These are phyloP conservation scores for Lathyrus aphaca DNA, from an alignment of 306 rosid genomes.

Conservation along the genomic window DNA sequence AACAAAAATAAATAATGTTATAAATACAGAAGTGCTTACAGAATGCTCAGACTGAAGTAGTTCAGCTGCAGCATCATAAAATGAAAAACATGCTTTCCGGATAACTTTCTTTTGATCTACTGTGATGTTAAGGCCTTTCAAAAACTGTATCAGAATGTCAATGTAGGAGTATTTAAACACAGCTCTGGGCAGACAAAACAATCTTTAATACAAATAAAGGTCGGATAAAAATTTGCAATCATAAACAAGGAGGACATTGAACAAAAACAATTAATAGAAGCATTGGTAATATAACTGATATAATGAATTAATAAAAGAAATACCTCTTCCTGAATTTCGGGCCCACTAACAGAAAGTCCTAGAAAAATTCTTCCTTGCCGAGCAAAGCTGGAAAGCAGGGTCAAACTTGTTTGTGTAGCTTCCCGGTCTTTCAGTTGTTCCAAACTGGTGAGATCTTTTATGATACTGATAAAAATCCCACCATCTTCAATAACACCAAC, in stretches of 20 bases:
- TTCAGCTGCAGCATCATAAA: conserved; percentile 85
- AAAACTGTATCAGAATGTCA: conserved; percentile 70
- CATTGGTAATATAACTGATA: conserved; percentile 17
- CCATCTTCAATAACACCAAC: conserved; percentile 93
- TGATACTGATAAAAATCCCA: conserved; percentile 72
- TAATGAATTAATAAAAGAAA: conserved; percentile 25
- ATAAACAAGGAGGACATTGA: conserved; percentile 18
- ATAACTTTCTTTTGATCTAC: conserved; percentile 87
- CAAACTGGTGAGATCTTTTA: conserved; percentile 83
- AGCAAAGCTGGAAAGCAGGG: conserved; percentile 98
- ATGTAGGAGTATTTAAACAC: conserved; percentile 39
- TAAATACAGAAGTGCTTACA: conserved; percentile 56
- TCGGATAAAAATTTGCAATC: conserved; percentile 9
- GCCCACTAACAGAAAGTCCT: conserved; percentile 77
- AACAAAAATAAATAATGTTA: conserved; percentile 21
- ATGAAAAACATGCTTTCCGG: conserved; percentile 78
- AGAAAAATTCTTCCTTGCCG: conserved; percentile 95
- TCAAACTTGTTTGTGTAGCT: conserved; percentile 88
- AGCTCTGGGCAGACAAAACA: conserved; percentile 17
- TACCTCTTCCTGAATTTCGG: conserved; percentile 89
- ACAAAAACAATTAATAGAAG: conserved; percentile 8
- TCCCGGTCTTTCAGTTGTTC: conserved; percentile 96
- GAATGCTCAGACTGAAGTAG: conserved; percentile 95
- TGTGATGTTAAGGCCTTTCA: conserved; percentile 84
- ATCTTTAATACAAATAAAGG: conserved; percentile 26